Conservation (phyloP, 371 early-diverging fungal species). For the Mortierella sp. region DNA sequence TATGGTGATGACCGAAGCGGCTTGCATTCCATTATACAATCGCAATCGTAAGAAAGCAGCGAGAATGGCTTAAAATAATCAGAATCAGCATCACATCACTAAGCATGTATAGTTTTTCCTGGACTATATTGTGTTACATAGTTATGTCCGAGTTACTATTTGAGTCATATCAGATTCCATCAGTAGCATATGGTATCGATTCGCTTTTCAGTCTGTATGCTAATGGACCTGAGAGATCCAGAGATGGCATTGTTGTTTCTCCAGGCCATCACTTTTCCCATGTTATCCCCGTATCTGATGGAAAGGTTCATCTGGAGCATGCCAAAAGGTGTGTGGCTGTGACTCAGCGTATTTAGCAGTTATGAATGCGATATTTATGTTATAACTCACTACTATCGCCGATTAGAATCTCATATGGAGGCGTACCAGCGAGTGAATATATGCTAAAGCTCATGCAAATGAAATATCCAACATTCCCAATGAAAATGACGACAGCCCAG, state of each 20-base stretch:
- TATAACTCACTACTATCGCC: not conserved
- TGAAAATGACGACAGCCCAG: slow-evolving; percentile 81
- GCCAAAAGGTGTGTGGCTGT: slow-evolving; percentile 68
- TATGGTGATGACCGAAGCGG: slow-evolving; percentile 88
- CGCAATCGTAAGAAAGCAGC: slow-evolving; percentile 70
- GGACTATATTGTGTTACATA: slow-evolving; percentile 30
- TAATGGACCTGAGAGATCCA: slow-evolving; percentile 64
- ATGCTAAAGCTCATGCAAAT: slow-evolving; percentile 89
- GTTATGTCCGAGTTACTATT: slow-evolving; percentile 89
- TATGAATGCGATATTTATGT: slow-evolving; percentile 1
- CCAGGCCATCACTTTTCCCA: slow-evolving; percentile 80
- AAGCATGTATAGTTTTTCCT: not conserved
- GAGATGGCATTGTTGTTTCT: slow-evolving; percentile 80
- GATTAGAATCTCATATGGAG: slow-evolving; percentile 75
- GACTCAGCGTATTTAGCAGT: not conserved
- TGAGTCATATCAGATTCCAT: slow-evolving; percentile 85
- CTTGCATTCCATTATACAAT: slow-evolving; percentile 79
- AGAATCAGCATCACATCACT: not conserved
- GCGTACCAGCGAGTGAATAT: slow-evolving; percentile 80
- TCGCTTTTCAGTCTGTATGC: slow-evolving; percentile 86
- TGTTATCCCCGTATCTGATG: slow-evolving; percentile 80
- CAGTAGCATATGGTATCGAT: slow-evolving; percentile 89
- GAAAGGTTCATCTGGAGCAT: slow-evolving; percentile 68
- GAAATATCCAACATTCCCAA: slow-evolving; percentile 92
- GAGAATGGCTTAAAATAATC: not conserved